Evolutionary conservation across 228 moss, liverwort and hornwort genomes (phyloP), one percentile per base, ranked within the genome.

Genomic region (Sphagnum fallax): DNA sequence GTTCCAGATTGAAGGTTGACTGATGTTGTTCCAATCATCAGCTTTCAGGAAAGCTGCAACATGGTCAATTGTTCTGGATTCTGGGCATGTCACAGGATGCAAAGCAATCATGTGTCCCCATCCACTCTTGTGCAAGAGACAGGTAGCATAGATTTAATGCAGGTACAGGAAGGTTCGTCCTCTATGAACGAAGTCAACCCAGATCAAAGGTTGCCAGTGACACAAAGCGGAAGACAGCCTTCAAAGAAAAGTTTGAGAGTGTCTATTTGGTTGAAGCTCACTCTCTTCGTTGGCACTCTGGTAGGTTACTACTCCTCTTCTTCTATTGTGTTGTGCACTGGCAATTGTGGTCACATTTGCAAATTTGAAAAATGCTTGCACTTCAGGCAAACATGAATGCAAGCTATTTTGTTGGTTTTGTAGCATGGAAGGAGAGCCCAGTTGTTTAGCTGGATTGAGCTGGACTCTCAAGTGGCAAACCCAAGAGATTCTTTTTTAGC

Each of bases 241-340:
- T 72, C 77, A 53, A 83, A 12, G 69, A 80, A 61, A 72, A 74
- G 86, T 6, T 63, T 79, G 71, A 83, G 79, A 74, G 76, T 74
- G 55, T 83, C 83, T 47, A 83, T 83, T 62, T 83, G 83, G 83
- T 61, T 83, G 79, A 83, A 83, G 74, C 72, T 83, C 49, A 83
- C 83, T 64, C 72, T 86, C 9, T 86, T 86, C 62, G 78, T 86
- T 70, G 86, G 86, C 11, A 83, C 74, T 62, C 78, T 86, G 83
- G 86, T 86, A 83, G 70, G 78, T 5, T 12, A 4, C 49, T 65
- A 6, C 13, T 49, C 10, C 5, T 49, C 13, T 4, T 13, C 14
- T 49, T 4, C 4, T 14, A 8, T 50, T 49, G 10, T 65, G 32
- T 32, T 32, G 1, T 32, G 32, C 32, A 32, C 32, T 32, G 32